Base-by-base conservation (phyloP, 352 stramenopile genomes). In the Globisporangium nunn region DNA sequence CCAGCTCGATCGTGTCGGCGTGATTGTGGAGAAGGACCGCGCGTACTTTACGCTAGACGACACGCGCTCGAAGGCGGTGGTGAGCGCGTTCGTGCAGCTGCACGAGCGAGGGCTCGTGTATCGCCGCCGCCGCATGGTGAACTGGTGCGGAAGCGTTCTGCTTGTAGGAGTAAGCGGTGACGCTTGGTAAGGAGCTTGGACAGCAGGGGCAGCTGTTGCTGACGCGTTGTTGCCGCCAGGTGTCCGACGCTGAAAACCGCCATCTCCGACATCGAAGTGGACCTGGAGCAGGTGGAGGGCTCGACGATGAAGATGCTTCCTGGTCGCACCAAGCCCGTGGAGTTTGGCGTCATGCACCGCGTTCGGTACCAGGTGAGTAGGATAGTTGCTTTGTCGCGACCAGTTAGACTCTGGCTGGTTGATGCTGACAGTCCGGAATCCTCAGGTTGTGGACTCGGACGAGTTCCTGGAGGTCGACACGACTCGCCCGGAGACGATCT, bases 1-100 rank as follows among this genome's bases (percentile, higher is more conserved):
- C 49, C 97, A 99, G 70, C 78, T 99, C 31, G 76, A 93, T 58
- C 77, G 78, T 55, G 73, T 99, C 0, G 98, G 97, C 17, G 90
- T 83, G 2, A 94, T 88, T 40, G 91, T 99, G 4, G 97, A 99
- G 81, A 99, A 98, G 85, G 85, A 89, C 51, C 68, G 97, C 35
- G 87, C 98, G 62, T 96, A 95, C 51, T 99, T 99, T 71, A 99
- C 98, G 43, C 98, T 99, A 72, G 97, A 99, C 65, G 81, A 97
- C 6, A 92, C 90, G 55, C 86, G 98, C 15, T 84, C 72, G 4
- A 54, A 64, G 18, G 80, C 80, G 0, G 81, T 91, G n/a, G 59
- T 79, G 39, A 66, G 72, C 18, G 81, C 85, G 7, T 91, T 93
- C 51, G 72, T 91, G 12, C 65, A 77, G 53, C 96, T 99, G 47